Conservation (phyloP, 306 rosid genomes). For the Cucurbita ficifolia region DNA sequence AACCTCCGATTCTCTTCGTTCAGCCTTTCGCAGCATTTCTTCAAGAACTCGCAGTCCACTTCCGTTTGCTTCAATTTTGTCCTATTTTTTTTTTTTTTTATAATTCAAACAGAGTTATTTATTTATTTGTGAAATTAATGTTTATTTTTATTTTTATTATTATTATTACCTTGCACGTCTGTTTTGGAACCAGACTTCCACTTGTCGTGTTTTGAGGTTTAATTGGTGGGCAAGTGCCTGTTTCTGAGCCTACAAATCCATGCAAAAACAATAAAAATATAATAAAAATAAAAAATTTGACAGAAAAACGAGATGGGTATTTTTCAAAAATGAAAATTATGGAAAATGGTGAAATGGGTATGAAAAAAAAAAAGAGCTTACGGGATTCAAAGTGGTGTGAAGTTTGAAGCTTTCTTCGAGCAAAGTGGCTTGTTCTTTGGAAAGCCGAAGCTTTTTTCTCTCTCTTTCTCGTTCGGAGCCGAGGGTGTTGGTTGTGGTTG, state of each 20-base stretch:
- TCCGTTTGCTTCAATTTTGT: slow-evolving; percentile 80
- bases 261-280: background rate
- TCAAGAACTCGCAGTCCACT: slow-evolving; percentile 55
- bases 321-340: background rate
- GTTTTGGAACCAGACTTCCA: slow-evolving; percentile 96
- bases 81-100: slow-evolving; percentile 18
- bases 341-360: background rate
- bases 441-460: slow-evolving; percentile 60
- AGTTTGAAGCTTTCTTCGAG: slow-evolving; percentile 62
- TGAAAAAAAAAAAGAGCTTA: background rate
- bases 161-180: slow-evolving; percentile 65
- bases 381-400: slow-evolving; percentile 51
- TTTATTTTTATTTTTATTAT: no score
- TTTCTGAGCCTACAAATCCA: slow-evolving; percentile 48
- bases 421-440: slow-evolving; percentile 50
- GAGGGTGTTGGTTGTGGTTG: background rate
- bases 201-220: slow-evolving; percentile 66
- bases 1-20: slow-evolving; percentile 51
- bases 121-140: no score
- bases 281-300: background rate
- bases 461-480: background rate
- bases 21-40: slow-evolving; percentile 52
- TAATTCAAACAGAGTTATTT: no score
- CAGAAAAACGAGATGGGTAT: background rate
- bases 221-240: slow-evolving; percentile 50